Evolutionary conservation across 345 rosid species (phyloP), one percentile per base, ranked within the genome.

Genomic region (Camelina neglecta): DNA sequence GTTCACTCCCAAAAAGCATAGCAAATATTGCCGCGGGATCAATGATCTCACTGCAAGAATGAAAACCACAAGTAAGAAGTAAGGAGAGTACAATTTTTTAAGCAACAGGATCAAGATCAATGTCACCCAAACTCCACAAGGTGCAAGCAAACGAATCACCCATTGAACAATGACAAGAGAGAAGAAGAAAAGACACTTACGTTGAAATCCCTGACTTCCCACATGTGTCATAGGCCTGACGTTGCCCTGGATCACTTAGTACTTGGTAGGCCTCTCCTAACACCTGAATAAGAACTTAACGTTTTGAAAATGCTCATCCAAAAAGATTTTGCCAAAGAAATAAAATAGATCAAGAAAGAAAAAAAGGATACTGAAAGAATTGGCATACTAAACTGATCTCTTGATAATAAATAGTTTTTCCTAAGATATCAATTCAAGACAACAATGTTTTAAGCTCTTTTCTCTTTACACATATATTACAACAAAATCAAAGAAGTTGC

Each of bases 251-350:
- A 82, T 95, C 97, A 76, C 99, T 95, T 72, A 95, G 58, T 24
- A 95, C 97, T 83, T 95, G 99, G 87, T 95, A 95, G 61, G 97
- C 99, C 87, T 95, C 99, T 68, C 99, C 97, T 80, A 95, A 75
- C 18, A 83, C 96, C 99, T 95, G 79, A 55, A 64, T 76, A 54
- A 72, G 47, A 67, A 53, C 1, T 49, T 11, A 18, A 18, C 16
- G 1, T 3, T 15, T 29, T 41, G 11, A 10, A 13, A 57, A 65
- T 49, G 6, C 60, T 71, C 62, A 59, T 31, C 49, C 60, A 70
- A 38, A 64, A 76, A 55, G 49, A 76, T 24, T 75, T 47, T 47
- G 38, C 26, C 48, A 39, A 31, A 75, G 13, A 29, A 54, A 48
- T 36, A 57, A 10, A 54, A 48, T 16, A 51, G 7, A 21, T 48